phyloP scores from a whole-genome alignment of 2,329 filamentous ascomycete species.

The Trichoderma sp. region DNA sequence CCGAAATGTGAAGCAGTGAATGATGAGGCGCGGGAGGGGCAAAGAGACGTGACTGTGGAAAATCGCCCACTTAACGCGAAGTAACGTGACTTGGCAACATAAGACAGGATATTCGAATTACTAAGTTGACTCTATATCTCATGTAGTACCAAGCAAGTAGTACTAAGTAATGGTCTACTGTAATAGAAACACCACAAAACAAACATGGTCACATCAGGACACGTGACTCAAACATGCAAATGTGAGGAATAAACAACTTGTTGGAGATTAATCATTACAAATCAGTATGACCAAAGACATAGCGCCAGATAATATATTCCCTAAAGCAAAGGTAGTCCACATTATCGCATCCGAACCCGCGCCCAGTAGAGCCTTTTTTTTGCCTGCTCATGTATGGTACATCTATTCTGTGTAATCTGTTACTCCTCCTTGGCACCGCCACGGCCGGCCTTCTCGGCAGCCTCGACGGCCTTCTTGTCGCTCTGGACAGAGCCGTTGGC shows the following conservation, averaged over 20 bases:
- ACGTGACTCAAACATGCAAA: neutral
- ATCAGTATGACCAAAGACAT: neutral
- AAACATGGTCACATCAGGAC: neutral
- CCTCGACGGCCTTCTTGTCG: slow-evolving; percentile 85
- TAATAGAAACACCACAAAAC: neutral
- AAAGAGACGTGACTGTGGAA: slow-evolving; percentile 23
- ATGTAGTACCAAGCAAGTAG: neutral
- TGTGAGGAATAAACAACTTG: neutral
- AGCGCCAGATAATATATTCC: neutral
- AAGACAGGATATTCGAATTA: neutral
- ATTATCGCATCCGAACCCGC: slow-evolving; percentile 5
- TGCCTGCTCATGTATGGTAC: neutral
- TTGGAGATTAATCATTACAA: neutral
- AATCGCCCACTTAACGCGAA: slow-evolving; percentile 29
- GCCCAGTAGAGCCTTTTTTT: neutral
- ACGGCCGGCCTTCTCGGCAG: slow-evolving; percentile 70
- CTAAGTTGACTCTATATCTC: neutral
- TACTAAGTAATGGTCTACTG: neutral
- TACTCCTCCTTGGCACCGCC: slow-evolving; percentile 73
- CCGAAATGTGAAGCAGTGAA: neutral
- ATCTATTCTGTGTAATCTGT: slow-evolving; percentile 19
- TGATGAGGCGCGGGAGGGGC: slow-evolving; percentile 26
- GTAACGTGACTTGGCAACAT: slow-evolving; percentile 29
- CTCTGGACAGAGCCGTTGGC: slow-evolving; percentile 73
- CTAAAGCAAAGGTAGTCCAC: neutral